Evolutionary conservation across 257 asterid genomes (phyloP), one percentile per base, ranked within the genome.

Genomic region (Orobanche coerulescens): DNA sequence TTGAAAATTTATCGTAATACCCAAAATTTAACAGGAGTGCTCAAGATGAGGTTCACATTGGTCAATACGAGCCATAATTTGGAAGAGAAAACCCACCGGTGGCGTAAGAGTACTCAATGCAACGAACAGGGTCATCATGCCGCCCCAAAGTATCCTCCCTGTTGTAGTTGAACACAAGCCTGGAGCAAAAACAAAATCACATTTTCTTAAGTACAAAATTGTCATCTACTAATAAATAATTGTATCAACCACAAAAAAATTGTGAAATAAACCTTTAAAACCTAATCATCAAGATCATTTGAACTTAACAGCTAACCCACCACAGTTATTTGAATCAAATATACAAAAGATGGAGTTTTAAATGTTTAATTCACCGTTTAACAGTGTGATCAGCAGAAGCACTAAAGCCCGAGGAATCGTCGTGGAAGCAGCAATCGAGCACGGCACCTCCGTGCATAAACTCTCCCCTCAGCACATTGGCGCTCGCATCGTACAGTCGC

Each of bases 341-440:
- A 0, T 1, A 50, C 18, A 6, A 13, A 24, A 51, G 14, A 12
- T 23, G 10, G 3, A 36, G 13, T 36, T 5, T 1, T 1, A 24
- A 51, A 51, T 9, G 2, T 2, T 5, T 7, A 39, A 68, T 43
- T 56, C 22, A 86, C 96, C 96, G 86, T 78, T 95, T 74, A 4
- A 92, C 98, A 6, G 94, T 79, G 67, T 81, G 72, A 58, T 92
- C 98, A 22, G 79, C 83, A 75, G 81, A 72, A 65, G 94, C 98
- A 71, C 84, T 85, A 68, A 92, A 92, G 7, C 98, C 98, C 0
- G 97, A 90, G 3, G 95, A 71, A 69, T 90, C 97, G 4, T 87
- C 97, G 15, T 87, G 95, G 80, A 90, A 90, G 72, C 97, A 90
- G 54, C 97, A 90, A 70, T 90, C 97, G 0, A 90, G 85, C 51